Evolutionary conservation across 306 rosid genomes (phyloP), one percentile per base, ranked within the genome.

Genomic region (Medicago arabica): DNA sequence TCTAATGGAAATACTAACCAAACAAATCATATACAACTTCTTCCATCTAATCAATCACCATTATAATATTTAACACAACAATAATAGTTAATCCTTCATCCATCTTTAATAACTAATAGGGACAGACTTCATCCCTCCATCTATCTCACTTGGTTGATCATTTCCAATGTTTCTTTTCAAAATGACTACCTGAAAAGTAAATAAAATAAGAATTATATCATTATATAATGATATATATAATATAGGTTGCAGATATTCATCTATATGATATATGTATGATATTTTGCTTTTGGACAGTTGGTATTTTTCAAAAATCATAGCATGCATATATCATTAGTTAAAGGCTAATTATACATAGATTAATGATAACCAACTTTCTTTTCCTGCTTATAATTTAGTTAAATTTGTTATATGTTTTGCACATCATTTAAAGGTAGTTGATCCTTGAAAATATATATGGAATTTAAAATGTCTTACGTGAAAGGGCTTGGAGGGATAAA

Each of bases 181-280:
- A 59, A 78, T 69, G 53, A 73, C 84, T 83, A 28, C 87, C 97
- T 87, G 92, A 83, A 89, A 85, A 53, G 51, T 36, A 25, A 62
- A 49, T 36, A 18, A 57, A 57, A 25, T n/a, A 53, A 51, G 23
- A 43, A 34, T 16, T 31, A 58, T 46, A 43, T 13, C 7, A 46
- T 44, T 12, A 44, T 44, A 12, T 44, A 23, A 23, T 23, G 7
- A 46, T 46, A 21, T 21, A 21, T n/a, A 21, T 21, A n/a, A n/a
- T n/a, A n/a, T n/a, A n/a, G n/a, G n/a, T n/a, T n/a, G n/a, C n/a
- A n/a, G 6, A 46, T 46, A 13, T 46, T 41, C 49, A 44, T 46
- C n/a, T 46, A 12, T 46, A 43, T 43, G 8, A 7, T 7, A 40
- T 7, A 41, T 41, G 1, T 41, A 41, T 41, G 11, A 41, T 9